Conservation (phyloP, 139 green algal genomes). For the Auxenochlorella pyrenoidosa region DNA sequence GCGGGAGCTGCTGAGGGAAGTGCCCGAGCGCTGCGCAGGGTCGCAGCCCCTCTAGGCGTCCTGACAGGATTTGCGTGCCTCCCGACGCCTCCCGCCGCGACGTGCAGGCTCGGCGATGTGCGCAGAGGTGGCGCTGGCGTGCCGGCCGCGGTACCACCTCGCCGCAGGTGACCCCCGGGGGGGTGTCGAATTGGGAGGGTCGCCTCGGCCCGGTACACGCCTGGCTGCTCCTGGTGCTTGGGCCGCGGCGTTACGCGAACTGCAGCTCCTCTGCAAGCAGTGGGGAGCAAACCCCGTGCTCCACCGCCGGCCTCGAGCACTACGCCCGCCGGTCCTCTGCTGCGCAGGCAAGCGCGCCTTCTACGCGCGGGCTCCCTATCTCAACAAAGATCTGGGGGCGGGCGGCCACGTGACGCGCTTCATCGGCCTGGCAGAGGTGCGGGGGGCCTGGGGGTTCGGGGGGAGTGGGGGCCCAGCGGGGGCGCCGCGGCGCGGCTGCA, state of each 20-base stretch:
- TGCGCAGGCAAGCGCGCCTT: constrained; percentile 52
- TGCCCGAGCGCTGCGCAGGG: too few relatives aligned
- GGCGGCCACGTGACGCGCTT: constrained; percentile 88
- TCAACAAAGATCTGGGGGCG: constrained; percentile 79
- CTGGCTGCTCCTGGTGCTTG: neutral
- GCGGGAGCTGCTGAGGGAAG: too few relatives aligned
- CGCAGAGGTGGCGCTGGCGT: constrained; percentile 53
- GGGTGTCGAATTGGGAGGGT: neutral
- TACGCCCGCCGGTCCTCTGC: neutral
- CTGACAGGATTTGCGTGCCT: neutral
- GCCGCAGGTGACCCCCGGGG: constrained; percentile 47
- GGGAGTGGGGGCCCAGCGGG: too few relatives aligned
- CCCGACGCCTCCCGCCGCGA: too few relatives aligned
- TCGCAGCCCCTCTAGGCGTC: too few relatives aligned
- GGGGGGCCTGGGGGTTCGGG: neutral
- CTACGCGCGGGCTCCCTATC: constrained; percentile 85
- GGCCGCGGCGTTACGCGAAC: neutral
- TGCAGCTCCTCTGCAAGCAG: neutral
- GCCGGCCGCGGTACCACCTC: constrained; percentile 79
- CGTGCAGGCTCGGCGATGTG: constrained; percentile 26
- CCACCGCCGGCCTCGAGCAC: too few relatives aligned
- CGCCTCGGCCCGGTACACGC: neutral
- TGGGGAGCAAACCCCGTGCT: neutral
- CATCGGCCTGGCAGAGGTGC: constrained; percentile 79
- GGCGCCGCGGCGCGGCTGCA: too few relatives aligned